Evolutionary conservation across 805 yeast species (phyloP), one percentile per base, ranked within the genome.

Genomic region (Lachancea thermotolerans): DNA sequence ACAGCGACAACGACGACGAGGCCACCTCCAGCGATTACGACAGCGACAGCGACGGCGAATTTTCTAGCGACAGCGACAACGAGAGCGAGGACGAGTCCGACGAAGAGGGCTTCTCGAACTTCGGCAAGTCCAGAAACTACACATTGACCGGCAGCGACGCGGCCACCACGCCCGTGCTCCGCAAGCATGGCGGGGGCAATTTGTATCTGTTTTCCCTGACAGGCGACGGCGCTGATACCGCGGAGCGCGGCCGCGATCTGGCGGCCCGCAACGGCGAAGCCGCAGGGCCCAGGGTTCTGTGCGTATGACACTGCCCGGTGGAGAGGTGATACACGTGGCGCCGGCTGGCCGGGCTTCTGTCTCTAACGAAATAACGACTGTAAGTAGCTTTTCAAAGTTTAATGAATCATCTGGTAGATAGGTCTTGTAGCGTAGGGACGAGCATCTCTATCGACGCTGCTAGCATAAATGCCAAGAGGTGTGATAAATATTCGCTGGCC

Each of bases 1-100:
- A 52, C 18, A 51, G 54, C 39, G 56, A 52, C 37, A 12, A 10
- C 18, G 37, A 34, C 21, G 12, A 7, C 17, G 37, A 33, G 36
- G 9, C 36, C n/a, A 15, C 15, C 37, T 10, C 12, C 8, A 17
- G 21, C 21, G 34, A 18, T n/a, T 32, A 43, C 9, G 46, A 42
- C 18, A 37, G 36, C 29, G 47, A 39, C 2, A 41, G 41, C 21
- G 41, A 29, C 30, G 16, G 17, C 37, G 37, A 34, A 4, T 15
- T 11, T 21, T 21, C 16, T 4, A 25, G 45, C 36, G 44, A 41
- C 27, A 34, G 34, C 27, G 44, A 41, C 25, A 35, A 34, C 16
- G 44, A 41, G 8, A 40, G 36, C 42, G 42, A 40, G 30, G 37
- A 40, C 16, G 17, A 31, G 29, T 16, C 18, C 42, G 42, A 32